Evolutionary conservation across 768 basidiomycete species (phyloP).

Genomic region (Trametes elegans): DNA sequence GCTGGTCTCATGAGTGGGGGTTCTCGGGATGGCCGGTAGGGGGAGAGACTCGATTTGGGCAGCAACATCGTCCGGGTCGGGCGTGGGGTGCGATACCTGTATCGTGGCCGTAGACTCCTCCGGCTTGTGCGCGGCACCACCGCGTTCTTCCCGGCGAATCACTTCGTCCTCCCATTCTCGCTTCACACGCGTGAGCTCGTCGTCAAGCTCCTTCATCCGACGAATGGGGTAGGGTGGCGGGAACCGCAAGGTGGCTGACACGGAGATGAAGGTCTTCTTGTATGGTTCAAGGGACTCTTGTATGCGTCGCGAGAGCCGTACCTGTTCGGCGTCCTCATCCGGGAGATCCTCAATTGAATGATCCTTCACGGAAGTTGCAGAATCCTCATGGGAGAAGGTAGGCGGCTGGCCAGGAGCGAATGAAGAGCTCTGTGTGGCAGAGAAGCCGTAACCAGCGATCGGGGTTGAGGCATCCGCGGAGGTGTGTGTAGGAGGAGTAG

Average conservation of each 20-base stretch:
- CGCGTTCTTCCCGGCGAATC: conserved; percentile 69
- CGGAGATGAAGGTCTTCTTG: conserved; percentile 83
- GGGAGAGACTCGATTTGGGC: conserved; percentile 62
- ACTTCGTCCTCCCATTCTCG: conserved; percentile 87
- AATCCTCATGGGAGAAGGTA: conserved; percentile 36
- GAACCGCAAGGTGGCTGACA: conserved; percentile 89
- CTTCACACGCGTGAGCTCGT: conserved; percentile 65
- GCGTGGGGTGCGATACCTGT: conserved; percentile 24
- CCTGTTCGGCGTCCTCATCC: conserved; percentile 70
- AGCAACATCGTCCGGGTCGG: conserved; percentile 48
- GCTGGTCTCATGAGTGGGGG: conserved; percentile 37
- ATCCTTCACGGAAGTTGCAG: neutral
- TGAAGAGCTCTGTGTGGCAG: conserved; percentile 2
- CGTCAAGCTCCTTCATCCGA: conserved; percentile 87
- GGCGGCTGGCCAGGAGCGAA: conserved; percentile 11
- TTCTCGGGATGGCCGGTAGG: conserved; percentile 36
- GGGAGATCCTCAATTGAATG: conserved; percentile 42
- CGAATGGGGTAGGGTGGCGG: conserved; percentile 87
- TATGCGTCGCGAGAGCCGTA: conserved; percentile 72
- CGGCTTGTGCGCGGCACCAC: conserved; percentile 40
- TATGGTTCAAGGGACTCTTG: conserved; percentile 84
- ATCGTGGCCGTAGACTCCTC: conserved; percentile 37
- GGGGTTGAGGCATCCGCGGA: conserved; percentile 11
- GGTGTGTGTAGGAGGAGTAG: conserved; percentile 48
- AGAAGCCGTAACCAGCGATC: conserved; percentile 5